A percentile compares a stretch with the other conserved stretches of the same genome.
Conservation (phyloP, 192 early-diverging fungal genomes). For the Cladochytrium replicatum region DNA sequence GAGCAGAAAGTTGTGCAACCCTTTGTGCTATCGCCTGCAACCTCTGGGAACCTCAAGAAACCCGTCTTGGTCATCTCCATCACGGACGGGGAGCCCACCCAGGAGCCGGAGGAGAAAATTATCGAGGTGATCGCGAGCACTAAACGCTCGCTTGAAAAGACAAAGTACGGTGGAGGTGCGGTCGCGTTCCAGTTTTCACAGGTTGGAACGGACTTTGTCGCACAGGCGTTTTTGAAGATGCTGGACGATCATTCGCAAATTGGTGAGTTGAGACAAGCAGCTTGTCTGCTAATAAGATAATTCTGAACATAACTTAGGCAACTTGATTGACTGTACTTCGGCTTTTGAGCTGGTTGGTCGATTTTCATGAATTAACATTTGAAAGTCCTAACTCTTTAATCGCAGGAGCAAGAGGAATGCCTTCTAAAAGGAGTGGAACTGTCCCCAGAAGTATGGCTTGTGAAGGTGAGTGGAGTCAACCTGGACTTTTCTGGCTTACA, state of each 20-base stretch:
- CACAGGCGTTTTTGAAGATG: constrained; percentile 12
- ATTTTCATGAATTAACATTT: too few species aligned
- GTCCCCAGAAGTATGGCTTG: constrained; percentile 16
- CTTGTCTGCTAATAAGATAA: too few species aligned
- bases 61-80: constrained; percentile 19
- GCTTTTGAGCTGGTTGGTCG: constrained; percentile 19
- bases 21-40: constrained; percentile 4
- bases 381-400: too few species aligned
- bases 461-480: too few species aligned
- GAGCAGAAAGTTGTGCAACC: constrained; percentile 18
- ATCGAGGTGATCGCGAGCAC: constrained; percentile 6
- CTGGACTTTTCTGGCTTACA: too few species aligned
- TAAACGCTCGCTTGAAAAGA: constrained; percentile 2
- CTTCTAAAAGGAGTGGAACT: constrained; percentile 11
- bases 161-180: constrained; percentile 11
- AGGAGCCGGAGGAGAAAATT: constrained; percentile 9
- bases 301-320: too few species aligned
- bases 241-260: constrained; percentile 18
- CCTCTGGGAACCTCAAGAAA: constrained; percentile 5
- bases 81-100: constrained; percentile 22
- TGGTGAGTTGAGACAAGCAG: too few species aligned
- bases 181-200: constrained; percentile 24
- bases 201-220: constrained; percentile 16
- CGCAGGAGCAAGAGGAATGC: constrained; percentile 20
- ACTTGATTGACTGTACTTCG: constrained; percentile 14